Conservation (phyloP, 1,139 yeast genomes). For the Debaryomycetaceae sp. region DNA sequence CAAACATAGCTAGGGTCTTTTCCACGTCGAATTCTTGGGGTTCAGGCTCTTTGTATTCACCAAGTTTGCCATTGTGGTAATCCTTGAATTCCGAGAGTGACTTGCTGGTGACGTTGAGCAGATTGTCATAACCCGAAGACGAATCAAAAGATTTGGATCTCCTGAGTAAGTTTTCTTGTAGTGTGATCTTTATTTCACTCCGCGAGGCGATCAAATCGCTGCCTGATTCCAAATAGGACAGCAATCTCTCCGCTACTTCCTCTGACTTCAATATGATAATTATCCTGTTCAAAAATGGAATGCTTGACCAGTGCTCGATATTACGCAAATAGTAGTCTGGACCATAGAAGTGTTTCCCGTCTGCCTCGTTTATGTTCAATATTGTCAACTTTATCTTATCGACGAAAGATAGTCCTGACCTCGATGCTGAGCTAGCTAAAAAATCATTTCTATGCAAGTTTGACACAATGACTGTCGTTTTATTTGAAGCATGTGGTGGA, state of each 20-base stretch:
- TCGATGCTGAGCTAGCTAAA: conserved; percentile 12
- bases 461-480: conserved; percentile 38
- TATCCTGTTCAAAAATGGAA: conserved; percentile 40
- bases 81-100: conserved; percentile 25
- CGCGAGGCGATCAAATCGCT: conserved; percentile 9
- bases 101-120: conserved; percentile 16
- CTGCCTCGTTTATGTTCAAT: conserved; percentile 20
- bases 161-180: conserved; percentile 42
- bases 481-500: conserved; percentile 5
- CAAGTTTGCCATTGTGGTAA: conserved; percentile 16
- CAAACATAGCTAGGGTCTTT: conserved; percentile 27
- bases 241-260: conserved; percentile 25
- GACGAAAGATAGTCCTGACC: conserved; percentile 24
- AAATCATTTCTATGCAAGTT: conserved; percentile 34
- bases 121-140: conserved; percentile 10
- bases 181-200: conserved; percentile 25
- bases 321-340: conserved; percentile 25
- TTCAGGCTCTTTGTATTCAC: conserved; percentile 36
- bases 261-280: conserved; percentile 39
- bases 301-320: conserved; percentile 43
- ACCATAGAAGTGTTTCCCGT: conserved; percentile 8
- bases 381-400: conserved; percentile 35
- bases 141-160: conserved; percentile 39
- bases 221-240: conserved; percentile 16
- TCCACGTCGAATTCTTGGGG: conserved; percentile 32